Base-by-base conservation (phyloP, 257 asterid genomes). In the Solanum pinnatisectum region DNA sequence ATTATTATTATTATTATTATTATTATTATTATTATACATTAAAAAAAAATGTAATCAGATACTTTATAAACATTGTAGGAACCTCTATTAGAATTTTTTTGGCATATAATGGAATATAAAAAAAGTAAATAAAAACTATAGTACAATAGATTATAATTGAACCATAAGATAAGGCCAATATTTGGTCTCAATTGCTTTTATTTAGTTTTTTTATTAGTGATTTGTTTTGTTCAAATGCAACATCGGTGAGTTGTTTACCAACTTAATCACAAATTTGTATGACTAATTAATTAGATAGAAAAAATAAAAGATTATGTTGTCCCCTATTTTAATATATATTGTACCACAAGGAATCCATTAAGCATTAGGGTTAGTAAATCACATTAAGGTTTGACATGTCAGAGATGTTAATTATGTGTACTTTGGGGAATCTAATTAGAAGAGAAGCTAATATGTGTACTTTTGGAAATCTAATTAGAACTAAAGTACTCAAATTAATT, bases 201-300 rank as follows among this genome's bases (percentile, higher is more conserved):
- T 30, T 56, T 56, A 56, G 9, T 56, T 49, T 81, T 8, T 27
- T 46, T 1, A 72, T 30, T 81, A 36, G 85, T 46, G 70, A 85
- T 79, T 87, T 85, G 85, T 87, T 77, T n/a, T 87, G 23, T 89
- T 86, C 86, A 65, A 59, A 89, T 20, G 74, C 85, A 87, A 73
- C 89, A 87, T 74, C 20, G 89, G 87, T 83, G 87, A 83, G 90
- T 83, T 88, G 91, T 76, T 86, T 74, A 46, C 82, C 89, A 27
- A 72, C 87, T 88, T 83, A 73, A 37, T 86, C n/a, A 49, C 86
- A 15, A 49, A 16, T 81, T 81, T 27, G 37, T 46, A 81, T 46
- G 10, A 46, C 85, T 44, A 81, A 46, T 81, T 35, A 71, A 71
- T 16, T 73, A 35, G 4, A 63, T 22, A 59, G 67, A 59, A 59